Base-by-base conservation (phyloP, 228 moss, liverwort and hornwort species). In the Sphagnum magellanicum region DNA sequence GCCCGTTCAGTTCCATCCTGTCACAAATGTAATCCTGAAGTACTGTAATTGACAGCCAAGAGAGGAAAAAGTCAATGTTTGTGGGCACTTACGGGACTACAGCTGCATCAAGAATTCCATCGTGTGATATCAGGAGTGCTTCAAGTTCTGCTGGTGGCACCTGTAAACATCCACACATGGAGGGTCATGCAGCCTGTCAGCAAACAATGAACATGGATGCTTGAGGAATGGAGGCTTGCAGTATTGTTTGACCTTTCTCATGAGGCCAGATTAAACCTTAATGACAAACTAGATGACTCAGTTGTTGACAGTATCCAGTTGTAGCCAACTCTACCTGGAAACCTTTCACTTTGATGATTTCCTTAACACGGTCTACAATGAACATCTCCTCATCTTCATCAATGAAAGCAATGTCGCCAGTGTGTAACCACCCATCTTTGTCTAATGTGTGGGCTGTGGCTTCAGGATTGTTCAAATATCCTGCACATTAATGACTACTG, bases 301-400 rank as follows among this genome's bases (percentile, higher is more conserved):
- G 32, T 57, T 57, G 60, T 47, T 6, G 15, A 62, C 47, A 10
- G 32, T 32, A 32, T 32, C 1, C 32, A 32, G 32, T 32, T 32
- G 32, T 32, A 32, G 32, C 32, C 32, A 32, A 32, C 32, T 8
- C 47, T 74, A 87, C 86, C 83, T 87, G 82, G 57, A 82, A 82
- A 1, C 82, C 86, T 59, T 83, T 79, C 55, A 65, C 77, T 64
- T 87, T 82, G 46, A 87, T 87, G 59, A 83, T 76, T 67, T 82
- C 82, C 71, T 87, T 87, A 4, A 82, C 79, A 5, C 86, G 86
- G 57, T 82, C 86, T 11, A 87, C 80, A 14, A 87, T 79, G 73
- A 82, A 87, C 10, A 87, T 73, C 61, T 79, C 79, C 51, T 82
- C 81, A 47, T 80, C 76, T 0, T 83, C 78, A 49, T 87, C 82